These are phyloP conservation scores for Ottelia alismoides DNA, from an alignment of 106 monocot genomes.

Conservation along the genomic window DNA sequence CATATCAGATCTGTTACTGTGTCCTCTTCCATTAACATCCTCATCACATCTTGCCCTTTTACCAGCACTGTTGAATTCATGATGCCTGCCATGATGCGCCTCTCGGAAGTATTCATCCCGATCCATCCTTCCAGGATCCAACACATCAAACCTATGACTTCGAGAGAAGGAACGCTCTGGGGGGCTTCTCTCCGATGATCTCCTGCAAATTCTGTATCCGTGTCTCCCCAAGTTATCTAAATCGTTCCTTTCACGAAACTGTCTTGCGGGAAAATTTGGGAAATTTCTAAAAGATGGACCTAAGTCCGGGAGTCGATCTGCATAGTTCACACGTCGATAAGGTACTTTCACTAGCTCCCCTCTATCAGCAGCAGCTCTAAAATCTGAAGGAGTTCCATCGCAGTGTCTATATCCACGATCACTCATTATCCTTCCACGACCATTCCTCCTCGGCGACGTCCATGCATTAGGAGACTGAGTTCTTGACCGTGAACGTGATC, in stretches of 20 bases:
- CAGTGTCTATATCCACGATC: slow-evolving; percentile 10
- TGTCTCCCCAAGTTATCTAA: slow-evolving; percentile 16
- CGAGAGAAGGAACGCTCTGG: slow-evolving; percentile 25
- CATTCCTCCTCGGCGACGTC: slow-evolving; percentile 36
- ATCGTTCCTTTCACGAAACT: slow-evolving; percentile 40
- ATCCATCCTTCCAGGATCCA: slow-evolving; percentile 24
- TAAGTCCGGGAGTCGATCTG: slow-evolving; percentile 16
- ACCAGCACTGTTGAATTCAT: slow-evolving; percentile 21
- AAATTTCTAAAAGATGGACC: too few species aligned
- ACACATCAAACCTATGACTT: slow-evolving; percentile 16
- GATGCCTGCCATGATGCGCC: slow-evolving; percentile 17
- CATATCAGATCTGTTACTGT: slow-evolving; percentile 18
- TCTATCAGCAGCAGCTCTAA: slow-evolving; percentile 14
- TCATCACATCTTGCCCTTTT: slow-evolving; percentile 22
- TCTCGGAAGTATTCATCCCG: slow-evolving; percentile 31
- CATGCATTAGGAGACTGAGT: slow-evolving; percentile 57
- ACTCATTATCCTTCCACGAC: slow-evolving; percentile 10
- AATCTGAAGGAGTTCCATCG: slow-evolving; percentile 35
- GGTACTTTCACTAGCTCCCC: slow-evolving; percentile 21
- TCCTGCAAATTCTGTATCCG: slow-evolving; percentile 16
- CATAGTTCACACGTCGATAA: slow-evolving; percentile 14
- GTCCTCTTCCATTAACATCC: slow-evolving; percentile 16
- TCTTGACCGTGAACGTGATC: slow-evolving; percentile 68
- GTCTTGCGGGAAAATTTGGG: slow-evolving; percentile 42
- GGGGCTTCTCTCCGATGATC: slow-evolving; percentile 33